Percentiles rank a stretch among this genome's conserved stretches.
Evolutionary conservation across 1,284 basidiomycete species (phyloP).

Genomic region (Macrocybe sp.): DNA sequence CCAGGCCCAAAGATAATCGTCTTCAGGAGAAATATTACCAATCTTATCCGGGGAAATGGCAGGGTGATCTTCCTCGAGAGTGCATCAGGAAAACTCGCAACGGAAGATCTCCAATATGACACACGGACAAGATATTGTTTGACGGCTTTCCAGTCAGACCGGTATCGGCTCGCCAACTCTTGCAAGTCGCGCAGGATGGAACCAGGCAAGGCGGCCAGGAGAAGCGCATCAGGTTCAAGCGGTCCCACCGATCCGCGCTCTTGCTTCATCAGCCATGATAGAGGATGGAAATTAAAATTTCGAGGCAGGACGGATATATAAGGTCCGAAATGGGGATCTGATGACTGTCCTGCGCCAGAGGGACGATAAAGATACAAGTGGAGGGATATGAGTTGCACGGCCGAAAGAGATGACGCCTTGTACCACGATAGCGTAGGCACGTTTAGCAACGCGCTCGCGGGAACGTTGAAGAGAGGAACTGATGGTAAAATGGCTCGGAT

Average conservation of each 20-base stretch:
- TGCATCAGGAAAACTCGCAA: too few relatives aligned
- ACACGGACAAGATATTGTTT: constrained; percentile 43
- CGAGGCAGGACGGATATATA: constrained; percentile 73
- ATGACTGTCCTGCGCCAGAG: constrained; percentile 25
- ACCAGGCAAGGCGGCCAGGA: constrained; percentile 48
- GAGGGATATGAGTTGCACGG: constrained; percentile 55
- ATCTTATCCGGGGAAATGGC: neutral
- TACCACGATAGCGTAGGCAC: constrained; percentile 51
- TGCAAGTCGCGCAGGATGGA: constrained; percentile 42
- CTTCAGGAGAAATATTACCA: constrained; percentile 12
- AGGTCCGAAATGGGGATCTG: constrained; percentile 62
- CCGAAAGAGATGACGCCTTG: constrained; percentile 51
- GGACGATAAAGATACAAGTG: constrained; percentile 57
- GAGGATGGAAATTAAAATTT: constrained; percentile 69
- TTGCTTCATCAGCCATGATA: constrained; percentile 59
- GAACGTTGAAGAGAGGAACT: constrained; percentile 60
- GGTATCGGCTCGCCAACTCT: constrained; percentile 47
- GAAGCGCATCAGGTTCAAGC: constrained; percentile 12
- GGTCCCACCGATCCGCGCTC: constrained; percentile 7
- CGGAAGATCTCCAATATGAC: neutral
- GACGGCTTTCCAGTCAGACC: constrained; percentile 53
- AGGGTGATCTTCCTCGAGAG: too few relatives aligned
- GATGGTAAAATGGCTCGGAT: constrained; percentile 39
- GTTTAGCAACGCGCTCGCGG: constrained; percentile 68
- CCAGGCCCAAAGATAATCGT: constrained; percentile 81